Evolutionary conservation across 352 stramenopile genomes (phyloP), one percentile per base, ranked within the genome.

Genomic region (Aphanomyces euteiches): DNA sequence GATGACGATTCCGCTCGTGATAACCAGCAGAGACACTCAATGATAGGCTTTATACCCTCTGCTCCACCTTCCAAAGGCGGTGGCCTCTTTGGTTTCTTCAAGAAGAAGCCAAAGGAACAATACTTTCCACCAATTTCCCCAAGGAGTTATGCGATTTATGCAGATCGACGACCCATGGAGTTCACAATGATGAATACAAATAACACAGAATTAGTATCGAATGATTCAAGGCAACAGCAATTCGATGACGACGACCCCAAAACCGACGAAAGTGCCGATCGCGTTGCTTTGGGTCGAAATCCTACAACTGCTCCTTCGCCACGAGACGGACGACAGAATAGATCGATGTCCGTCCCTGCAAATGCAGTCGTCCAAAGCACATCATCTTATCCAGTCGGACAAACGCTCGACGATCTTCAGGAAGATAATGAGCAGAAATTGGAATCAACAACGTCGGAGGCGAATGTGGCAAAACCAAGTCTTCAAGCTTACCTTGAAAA

Each of bases 81-180:
- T 2, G 43, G 43, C 10, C 43, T 50, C 43, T 50, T 50, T 50
- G 43, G 43, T 50, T 50, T 50, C 1, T 50, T 50, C 43, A 50
- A 50, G 43, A 50, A 50, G 43, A 50, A 50, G 43, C 10, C 10
- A 50, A 50, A 50, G 10, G 43, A 50, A 50, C 43, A 12, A 2
- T 50, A 50, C 43, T 50, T 50, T 50, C 43, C 43, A n/a, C 43
- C 43, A 12, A 50, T 50, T n/a, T 50, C 43, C 10, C 43, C 43
- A 12, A n/a, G 17, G 43, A 50, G 43, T n/a, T n/a, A n/a, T n/a
- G 43, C 43, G 10, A 50, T 50, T n/a, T n/a, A 50, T 50, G 43
- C 43, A n/a, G 10, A 50, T n/a, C 43, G 43, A 50, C 43, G 43
- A n/a, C 43, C 43, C 10, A 50, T 50, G 43, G 43, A 50, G 10